These are phyloP conservation scores for Diaporthe capsici DNA, from an alignment of 2,329 filamentous ascomycete species.

Conservation along the genomic window DNA sequence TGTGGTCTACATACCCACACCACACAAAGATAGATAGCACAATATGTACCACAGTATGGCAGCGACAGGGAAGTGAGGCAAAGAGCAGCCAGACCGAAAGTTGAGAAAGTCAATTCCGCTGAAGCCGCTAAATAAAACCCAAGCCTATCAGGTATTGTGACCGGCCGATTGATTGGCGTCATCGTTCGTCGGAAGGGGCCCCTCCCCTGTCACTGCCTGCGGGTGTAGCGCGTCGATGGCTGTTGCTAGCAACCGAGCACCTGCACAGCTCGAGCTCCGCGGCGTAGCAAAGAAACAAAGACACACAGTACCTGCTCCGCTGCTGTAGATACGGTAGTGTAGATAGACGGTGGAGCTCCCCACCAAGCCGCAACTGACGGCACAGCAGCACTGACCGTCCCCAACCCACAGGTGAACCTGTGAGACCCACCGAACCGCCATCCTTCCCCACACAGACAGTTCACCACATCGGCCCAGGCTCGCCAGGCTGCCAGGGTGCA, in stretches of 20 bases:
- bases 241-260: not conserved
- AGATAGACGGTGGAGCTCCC: not conserved
- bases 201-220: not conserved
- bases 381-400: conserved; percentile 13
- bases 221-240: conserved; percentile 16
- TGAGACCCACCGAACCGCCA: conserved; percentile 6
- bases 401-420: conserved; percentile 5
- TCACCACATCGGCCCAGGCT: conserved; percentile 10
- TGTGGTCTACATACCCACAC: not conserved
- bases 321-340: not conserved
- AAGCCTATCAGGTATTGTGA: conserved; percentile 6
- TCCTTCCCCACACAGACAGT: conserved; percentile 16
- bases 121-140: conserved; percentile 22
- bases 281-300: not conserved
- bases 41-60: not conserved
- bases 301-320: not conserved
- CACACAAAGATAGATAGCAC: conserved; percentile 1
- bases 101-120: conserved; percentile 28
- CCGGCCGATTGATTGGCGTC: conserved; percentile 10
- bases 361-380: conserved; percentile 11
- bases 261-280: conserved; percentile 11
- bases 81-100: conserved; percentile 2
- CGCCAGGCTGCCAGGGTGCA: not conserved
- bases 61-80: not conserved
- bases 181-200: conserved; percentile 16